Evolutionary conservation across 1,139 yeast species (phyloP), one percentile per base, ranked within the genome.

Genomic region (Yamadazyma spencermartinsiae): DNA sequence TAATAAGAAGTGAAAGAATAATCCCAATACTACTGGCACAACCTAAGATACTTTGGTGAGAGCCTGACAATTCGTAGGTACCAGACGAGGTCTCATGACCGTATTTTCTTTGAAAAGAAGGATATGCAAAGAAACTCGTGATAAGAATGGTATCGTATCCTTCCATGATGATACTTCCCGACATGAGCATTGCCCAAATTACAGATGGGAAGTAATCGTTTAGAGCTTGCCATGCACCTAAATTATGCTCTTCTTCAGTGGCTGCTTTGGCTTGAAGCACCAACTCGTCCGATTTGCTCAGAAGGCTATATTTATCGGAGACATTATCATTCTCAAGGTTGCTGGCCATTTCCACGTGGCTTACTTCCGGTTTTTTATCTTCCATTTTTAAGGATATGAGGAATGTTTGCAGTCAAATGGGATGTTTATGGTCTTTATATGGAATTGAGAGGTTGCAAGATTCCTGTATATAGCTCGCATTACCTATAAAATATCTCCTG

Each of bases 81-180:
- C 64, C 68, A n/a, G 56, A 55, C 2, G 58, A 55, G 37, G 43
- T 51, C 36, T 48, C 58, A 5, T 46, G 45, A 15, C 79, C 79
- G 42, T 61, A 74, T 44, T 61, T 61, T 29, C 53, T 46, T 31
- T 50, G 50, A 49, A 74, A 75, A 5, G 68, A 60, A 2, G 69
- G 68, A 49, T 67, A 58, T 2, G 74, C 74, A 49, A 61, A 73
- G 51, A 74, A 64, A 3, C 66, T 58, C 23, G 55, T 47, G 42
- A 72, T 53, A 41, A 74, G 56, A 36, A 55, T 58, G 25, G 61
- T 56, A 48, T 74, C 79, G 49, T 70, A 74, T 23, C 79, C 80
- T 42, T 66, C 74, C 78, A 72, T 72, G 40, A 74, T 52, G 35
- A 74, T 59, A 19, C 69, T 65, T 10, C 64, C 50, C 2, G 73